Evolutionary conservation across 441 rosid species (phyloP), one percentile per base, ranked within the genome.

Genomic region (Croton setiger): DNA sequence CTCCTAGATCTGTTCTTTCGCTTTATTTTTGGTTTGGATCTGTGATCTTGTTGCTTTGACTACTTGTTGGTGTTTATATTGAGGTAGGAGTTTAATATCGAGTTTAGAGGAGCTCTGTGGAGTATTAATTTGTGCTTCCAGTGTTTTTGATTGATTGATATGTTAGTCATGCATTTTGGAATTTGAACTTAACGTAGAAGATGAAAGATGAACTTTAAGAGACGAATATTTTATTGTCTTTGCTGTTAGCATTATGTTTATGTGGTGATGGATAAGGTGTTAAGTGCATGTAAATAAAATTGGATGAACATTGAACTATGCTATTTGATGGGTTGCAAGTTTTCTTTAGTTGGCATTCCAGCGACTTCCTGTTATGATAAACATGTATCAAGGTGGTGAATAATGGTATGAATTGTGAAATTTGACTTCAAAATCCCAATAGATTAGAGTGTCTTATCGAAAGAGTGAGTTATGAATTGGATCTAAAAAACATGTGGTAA

Each of bases 11-110:
- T 60, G 67, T 67, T 21, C 1, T 27, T 51, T 49, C 8, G 33
- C 14, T 43, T 39, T 54, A 48, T 52, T 65, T 52, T 65, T 67
- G 63, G 10, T 58, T 68, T 69, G 76, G 78, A 71, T 68, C 67
- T 69, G 53, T 48, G 33, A 1, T 35, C 49, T n/a, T 27, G 13
- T 60, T 21, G 43, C 13, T 70, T 51, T 41, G 60, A 68, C n/a
- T 67, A 39, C 12, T 53, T 55, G 9, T 53, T 55, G 64, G 55
- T 71, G n/a, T 66, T 79, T 63, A 33, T 66, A 10, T 68, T 18
- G 73, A 69, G 72, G 39, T 44, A 14, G 55, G 49, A 52, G 15
- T 69, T 57, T 43, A 33, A 43, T 9, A 13, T 6, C 12, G 52
- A 39, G 36, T 44, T 5, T 31, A 14, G 37, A 15, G 6, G 7